Evolutionary conservation across 208 protist genomes (phyloP).

Genomic region (Blastocrithidia nonstop): DNA sequence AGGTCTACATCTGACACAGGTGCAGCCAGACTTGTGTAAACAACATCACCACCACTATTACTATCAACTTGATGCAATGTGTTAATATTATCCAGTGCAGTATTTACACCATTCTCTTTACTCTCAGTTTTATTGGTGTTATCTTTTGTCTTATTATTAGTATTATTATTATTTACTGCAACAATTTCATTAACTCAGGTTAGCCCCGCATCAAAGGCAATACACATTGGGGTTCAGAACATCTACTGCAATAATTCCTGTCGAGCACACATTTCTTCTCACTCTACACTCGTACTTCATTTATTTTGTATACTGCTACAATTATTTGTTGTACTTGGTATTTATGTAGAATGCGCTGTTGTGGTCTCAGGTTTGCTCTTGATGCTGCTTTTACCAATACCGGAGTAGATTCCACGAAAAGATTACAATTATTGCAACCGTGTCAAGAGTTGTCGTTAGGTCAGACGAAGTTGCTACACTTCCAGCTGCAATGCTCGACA

Average conservation of each 20-base stretch:
- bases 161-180: conserved; percentile 6
- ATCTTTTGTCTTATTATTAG: conserved; percentile 1
- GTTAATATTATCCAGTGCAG: no score
- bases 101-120: no score
- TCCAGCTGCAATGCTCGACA: conserved; percentile 20
- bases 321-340: background rate
- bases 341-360: background rate
- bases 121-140: conserved; percentile 1
- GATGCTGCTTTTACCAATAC: conserved; percentile 4
- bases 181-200: conserved; percentile 53
- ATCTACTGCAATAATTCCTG: conserved; percentile 41
- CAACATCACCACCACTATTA: background rate
- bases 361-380: background rate
- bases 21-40: conserved; percentile 5
- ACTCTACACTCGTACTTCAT: conserved; percentile 4
- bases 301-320: background rate
- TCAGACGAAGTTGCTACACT: conserved; percentile 39
- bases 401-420: conserved; percentile 9
- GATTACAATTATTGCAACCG: conserved; percentile 15
- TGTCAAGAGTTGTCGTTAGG: conserved; percentile 27
- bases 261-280: conserved; percentile 31
- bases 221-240: conserved; percentile 68
- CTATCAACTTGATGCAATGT: background rate
- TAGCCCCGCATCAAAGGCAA: conserved; percentile 76
- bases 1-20: conserved; percentile 29